phyloP scores from a whole-genome alignment of 2,329 filamentous ascomycete genomes.

The Penicillium frequentans region DNA sequence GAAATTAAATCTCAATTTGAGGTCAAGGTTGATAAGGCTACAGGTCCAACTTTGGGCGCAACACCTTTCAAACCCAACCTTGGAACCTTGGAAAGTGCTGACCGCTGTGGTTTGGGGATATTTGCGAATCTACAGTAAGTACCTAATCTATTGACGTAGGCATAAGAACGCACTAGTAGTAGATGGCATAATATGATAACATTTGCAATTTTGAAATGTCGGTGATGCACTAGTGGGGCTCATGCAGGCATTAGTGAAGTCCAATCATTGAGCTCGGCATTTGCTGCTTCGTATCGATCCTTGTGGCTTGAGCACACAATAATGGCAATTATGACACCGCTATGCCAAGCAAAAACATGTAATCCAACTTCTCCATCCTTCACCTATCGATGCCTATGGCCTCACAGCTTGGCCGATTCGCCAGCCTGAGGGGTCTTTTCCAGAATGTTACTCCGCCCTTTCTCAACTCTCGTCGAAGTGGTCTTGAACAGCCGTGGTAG shows the following conservation, averaged over 20 bases:
- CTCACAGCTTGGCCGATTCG: neutral
- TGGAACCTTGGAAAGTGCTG: too few relatives aligned
- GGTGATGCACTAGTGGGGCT: too few relatives aligned
- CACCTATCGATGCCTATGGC: too few relatives aligned
- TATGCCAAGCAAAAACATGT: neutral
- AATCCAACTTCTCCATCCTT: neutral
- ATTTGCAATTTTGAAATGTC: too few relatives aligned
- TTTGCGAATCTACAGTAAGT: too few relatives aligned
- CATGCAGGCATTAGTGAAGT: neutral
- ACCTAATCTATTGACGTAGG: too few relatives aligned
- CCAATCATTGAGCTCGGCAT: neutral
- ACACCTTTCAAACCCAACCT: too few relatives aligned
- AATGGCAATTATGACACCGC: neutral
- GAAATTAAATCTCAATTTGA: neutral
- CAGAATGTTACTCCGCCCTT: neutral
- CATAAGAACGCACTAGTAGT: too few relatives aligned
- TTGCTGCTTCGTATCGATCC: neutral
- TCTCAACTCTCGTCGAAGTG: neutral
- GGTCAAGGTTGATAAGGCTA: neutral
- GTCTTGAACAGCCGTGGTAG: constrained; percentile 36
- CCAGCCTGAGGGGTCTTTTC: neutral
- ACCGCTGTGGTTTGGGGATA: too few relatives aligned
- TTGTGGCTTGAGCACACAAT: neutral
- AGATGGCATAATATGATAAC: too few relatives aligned
- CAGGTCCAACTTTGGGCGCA: too few relatives aligned